phyloP scores from a whole-genome alignment of 148 eudicot genomes.

The Gaultheria prostrata region DNA sequence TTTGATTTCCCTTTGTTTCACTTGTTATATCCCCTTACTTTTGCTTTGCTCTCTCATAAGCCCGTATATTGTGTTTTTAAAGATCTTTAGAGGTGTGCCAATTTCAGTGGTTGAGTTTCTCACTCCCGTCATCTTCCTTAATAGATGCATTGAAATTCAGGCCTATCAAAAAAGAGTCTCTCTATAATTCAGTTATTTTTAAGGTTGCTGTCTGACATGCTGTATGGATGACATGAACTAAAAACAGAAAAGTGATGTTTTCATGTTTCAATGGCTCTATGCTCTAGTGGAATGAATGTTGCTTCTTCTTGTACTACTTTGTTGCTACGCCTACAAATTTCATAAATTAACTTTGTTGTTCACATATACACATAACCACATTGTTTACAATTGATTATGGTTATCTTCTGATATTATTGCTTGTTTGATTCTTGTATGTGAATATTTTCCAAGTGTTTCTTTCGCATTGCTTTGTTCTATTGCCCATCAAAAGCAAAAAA shows the following conservation, averaged over 20 bases:
- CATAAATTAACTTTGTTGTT: not conserved
- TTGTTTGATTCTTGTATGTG: not conserved
- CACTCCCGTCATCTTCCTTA: not conserved
- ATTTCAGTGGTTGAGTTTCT: slow-evolving; percentile 1
- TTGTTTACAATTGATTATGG: not conserved
- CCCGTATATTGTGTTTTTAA: not conserved
- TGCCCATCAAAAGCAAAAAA: not conserved
- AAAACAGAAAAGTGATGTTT: not conserved
- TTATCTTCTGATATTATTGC: not conserved
- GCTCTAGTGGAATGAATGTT: not conserved
- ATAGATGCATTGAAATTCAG: not conserved
- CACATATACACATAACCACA: not conserved
- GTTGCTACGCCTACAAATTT: not conserved
- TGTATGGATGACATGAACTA: not conserved
- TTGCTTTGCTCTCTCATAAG: not conserved
- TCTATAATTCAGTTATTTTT: not conserved
- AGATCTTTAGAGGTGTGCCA: not conserved
- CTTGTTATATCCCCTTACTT: not conserved
- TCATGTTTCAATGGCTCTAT: not conserved
- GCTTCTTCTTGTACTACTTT: not conserved
- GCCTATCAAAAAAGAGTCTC: not conserved
- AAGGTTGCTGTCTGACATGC: not conserved
- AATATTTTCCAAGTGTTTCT: not conserved
- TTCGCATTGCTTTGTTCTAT: not conserved
- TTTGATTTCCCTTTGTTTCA: not conserved